Conservation (phyloP, 164 flowering plant species). For the Annona squamosa region DNA sequence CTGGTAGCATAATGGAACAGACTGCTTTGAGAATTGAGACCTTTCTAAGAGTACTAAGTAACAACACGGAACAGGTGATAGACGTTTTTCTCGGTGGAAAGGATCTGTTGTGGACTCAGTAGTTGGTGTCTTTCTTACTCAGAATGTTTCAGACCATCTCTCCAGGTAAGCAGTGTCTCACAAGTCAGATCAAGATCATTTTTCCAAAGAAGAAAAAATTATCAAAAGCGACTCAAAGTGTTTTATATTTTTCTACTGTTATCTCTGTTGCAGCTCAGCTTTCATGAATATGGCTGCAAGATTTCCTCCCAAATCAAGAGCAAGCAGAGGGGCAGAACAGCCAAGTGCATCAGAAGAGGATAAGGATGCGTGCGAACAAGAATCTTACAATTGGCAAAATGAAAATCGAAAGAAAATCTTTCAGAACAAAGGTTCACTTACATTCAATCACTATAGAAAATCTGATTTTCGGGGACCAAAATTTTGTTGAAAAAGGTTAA, state of each 20-base stretch:
- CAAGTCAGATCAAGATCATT: too few relatives aligned
- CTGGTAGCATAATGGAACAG: background rate
- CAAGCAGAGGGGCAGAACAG: constrained; percentile 21
- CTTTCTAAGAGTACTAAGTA: background rate
- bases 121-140: constrained; percentile 62
- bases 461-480: too few relatives aligned
- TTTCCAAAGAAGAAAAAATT: background rate
- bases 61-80: constrained; percentile 33
- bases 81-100: constrained; percentile 49
- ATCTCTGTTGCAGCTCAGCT: constrained; percentile 40
- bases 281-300: constrained; percentile 48
- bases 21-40: background rate
- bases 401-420: constrained; percentile 4
- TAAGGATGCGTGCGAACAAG: background rate
- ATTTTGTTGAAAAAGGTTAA: too few relatives aligned
- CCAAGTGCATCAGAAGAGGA: constrained; percentile 9
- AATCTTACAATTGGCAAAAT: constrained; percentile 12
- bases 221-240: background rate
- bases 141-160: constrained; percentile 58
- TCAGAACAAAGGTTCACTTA: constrained; percentile 6
- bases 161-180: constrained; percentile 41
- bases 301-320: constrained; percentile 30
- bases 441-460: background rate
- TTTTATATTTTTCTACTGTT: background rate
- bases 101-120: constrained; percentile 68